Evolutionary conservation across 257 asterid species (phyloP), one percentile per base, ranked within the genome.

Genomic region (Capsicum chinense): DNA sequence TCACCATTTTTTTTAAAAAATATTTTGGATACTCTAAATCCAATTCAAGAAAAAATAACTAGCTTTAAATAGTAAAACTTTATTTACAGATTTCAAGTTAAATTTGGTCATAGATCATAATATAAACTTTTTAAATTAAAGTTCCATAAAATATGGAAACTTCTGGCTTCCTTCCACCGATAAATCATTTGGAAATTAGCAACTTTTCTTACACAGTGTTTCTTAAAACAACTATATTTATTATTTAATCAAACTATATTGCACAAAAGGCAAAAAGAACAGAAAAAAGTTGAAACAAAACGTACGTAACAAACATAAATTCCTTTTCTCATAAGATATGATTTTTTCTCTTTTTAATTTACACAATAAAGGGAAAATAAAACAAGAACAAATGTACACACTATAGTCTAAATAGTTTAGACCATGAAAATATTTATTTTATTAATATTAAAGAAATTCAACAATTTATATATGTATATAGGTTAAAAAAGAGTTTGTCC

Each of bases 231-330:
- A 13, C 13, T 48, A 3, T 73, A 21, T 14, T 74, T 6, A 76
- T 76, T 52, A 76, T 26, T 52, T 10, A 7, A 76, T 76, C 26
- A 9, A 76, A 54, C 35, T 26, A 26, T 14, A 76, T 76, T 26
- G 26, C 13, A 26, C 26, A 76, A 76, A 76, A 26, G 64, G 64
- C 64, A 52, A 76, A 66, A 78, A 54, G 15, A 48, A 78, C 60
- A 78, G 42, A 78, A 78, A 19, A 76, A 52, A 76, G 64, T 56
- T 54, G 48, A 52, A 69, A 76, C 81, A 21, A 76, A 76, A 26
- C 81, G 81, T 76, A 26, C 81, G 81, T 76, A 76, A 76, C 81
- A 54, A 35, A 76, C 64, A 76, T 54, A 42, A 76, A 76, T 76
- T 76, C 81, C 64, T 76, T 76, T 79, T 74, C 21, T 7, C 78